These are phyloP conservation scores for Apiospora kogelbergensis DNA, from an alignment of 2,329 filamentous ascomycete genomes.

Conservation along the genomic window DNA sequence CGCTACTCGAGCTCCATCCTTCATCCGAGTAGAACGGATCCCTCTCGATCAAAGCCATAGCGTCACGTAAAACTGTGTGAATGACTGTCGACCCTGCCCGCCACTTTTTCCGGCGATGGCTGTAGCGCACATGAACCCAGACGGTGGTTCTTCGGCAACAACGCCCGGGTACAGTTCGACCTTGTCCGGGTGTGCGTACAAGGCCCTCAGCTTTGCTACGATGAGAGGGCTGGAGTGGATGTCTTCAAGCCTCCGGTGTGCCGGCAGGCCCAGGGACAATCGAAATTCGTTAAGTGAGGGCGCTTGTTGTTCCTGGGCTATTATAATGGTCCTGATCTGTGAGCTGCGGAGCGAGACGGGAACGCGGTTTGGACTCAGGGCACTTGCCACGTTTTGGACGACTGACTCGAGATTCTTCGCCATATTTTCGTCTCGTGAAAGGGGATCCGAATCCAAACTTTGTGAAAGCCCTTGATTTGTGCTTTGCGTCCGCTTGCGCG, in stretches of 20 bases:
- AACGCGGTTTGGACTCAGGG: background rate
- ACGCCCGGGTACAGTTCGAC: constrained; percentile 71
- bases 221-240: constrained; percentile 60
- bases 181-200: constrained; percentile 64
- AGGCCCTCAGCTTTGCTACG: constrained; percentile 51
- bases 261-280: constrained; percentile 59
- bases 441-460: no score
- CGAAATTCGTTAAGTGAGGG: constrained; percentile 63
- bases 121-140: constrained; percentile 48
- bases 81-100: constrained; percentile 42
- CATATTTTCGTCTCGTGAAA: background rate
- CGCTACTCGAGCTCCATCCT: constrained; percentile 49
- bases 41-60: background rate
- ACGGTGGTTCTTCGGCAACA: constrained; percentile 59
- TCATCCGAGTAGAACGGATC: constrained; percentile 56
- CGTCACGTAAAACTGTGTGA: background rate
- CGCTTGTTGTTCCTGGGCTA: constrained; percentile 40
- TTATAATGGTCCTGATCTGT: constrained; percentile 62
- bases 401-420: constrained; percentile 46
- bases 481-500: background rate
- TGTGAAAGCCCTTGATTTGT: background rate
- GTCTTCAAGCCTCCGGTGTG: constrained; percentile 55
- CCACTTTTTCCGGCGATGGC: constrained; percentile 35
- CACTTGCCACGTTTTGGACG: constrained; percentile 58
- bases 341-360: constrained; percentile 46